Evolutionary conservation across 2,329 filamentous ascomycete species (phyloP), one percentile per base, ranked within the genome.

Genomic region (Emmonsia crescens): DNA sequence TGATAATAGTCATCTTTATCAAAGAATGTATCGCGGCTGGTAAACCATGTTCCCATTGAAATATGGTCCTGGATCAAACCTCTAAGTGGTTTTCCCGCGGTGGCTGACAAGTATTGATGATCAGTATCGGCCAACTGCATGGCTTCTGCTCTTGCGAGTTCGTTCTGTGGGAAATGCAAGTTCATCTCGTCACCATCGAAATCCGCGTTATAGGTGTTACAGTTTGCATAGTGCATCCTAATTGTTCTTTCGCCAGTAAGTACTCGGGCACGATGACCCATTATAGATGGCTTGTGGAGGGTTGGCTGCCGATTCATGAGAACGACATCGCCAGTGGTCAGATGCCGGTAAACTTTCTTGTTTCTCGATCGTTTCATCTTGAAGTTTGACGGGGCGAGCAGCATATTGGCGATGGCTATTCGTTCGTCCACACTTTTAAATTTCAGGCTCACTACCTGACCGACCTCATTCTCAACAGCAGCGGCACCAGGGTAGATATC

Each of bases 131-230:
- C 94, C 69, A 99, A 87, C 67, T 91, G 89, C 67, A 96, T 83
- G 1, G 94, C 94, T 77, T 99, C 94, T 1, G 93, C 89, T 68
- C 94, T 84, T 19, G 94, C 94, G 66, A 97, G 82, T 73, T 97
- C 95, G 68, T 96, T 97, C 69, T 99, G 94, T 1, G 94, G 94
- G 71, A 99, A 97, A 76, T 99, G 94, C 92, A 99, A 95, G 75
- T 99, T 99, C 94, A 99, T 99, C 76, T 99, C 94, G 73, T 99
- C 94, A 74, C 94, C 94, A 71, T 99, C 95, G 72, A 99, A 99
- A 81, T 99, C 94, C 38, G 94, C 94, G 69, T 99, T 99, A 81
- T 99, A 99, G 0, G 94, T 96, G 72, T 99, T 99, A 75, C 94
- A 97, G 74, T 99, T 99, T 69, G 94, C 93, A 77, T 99, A 99